Percentiles rank a stretch among this genome's conserved stretches.
These are phyloP conservation scores for Cladobotryum mycophilum DNA, from an alignment of 2,329 filamentous ascomycete species.

Conservation along the genomic window DNA sequence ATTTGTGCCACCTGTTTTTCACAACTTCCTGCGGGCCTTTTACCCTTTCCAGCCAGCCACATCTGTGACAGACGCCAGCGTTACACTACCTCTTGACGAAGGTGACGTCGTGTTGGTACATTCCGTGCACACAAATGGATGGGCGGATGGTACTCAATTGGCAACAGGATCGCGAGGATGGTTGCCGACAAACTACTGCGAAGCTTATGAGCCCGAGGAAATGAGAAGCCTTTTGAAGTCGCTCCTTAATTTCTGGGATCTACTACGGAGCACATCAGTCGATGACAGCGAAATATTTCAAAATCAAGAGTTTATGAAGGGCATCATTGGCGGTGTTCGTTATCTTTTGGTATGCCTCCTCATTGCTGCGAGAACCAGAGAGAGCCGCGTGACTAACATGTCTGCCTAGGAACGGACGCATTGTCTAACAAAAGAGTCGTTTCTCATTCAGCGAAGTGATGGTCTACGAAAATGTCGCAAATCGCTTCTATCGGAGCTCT, in stretches of 20 bases:
- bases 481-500: conserved; percentile 81
- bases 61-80: conserved; percentile 72
- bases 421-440: conserved; percentile 77
- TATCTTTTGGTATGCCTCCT: conserved; percentile 70
- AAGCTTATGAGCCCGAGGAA: conserved; percentile 82
- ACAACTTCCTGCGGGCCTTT: conserved; percentile 91
- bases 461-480: conserved; percentile 75
- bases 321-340: conserved; percentile 86
- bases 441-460: conserved; percentile 68
- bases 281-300: conserved; percentile 74
- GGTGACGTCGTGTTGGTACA: conserved; percentile 92
- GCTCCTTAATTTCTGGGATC: conserved; percentile 86
- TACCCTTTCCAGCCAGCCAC: conserved; percentile 83
- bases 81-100: conserved; percentile 81
- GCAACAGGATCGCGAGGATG: conserved; percentile 83
- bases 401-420: conserved; percentile 69
- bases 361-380: neutral
- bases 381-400: conserved; percentile 10
- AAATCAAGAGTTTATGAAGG: conserved; percentile 90
- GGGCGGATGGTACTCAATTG: conserved; percentile 91
- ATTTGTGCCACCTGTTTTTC: conserved; percentile 61
- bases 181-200: conserved; percentile 98
- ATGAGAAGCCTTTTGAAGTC: conserved; percentile 82
- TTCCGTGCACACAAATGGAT: conserved; percentile 95
- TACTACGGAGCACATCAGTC: conserved; percentile 70